A percentile compares a stretch with the other conserved stretches of the same genome.
phyloP scores from a whole-genome alignment of 2,329 filamentous ascomycete genomes.

The Chaetomium olivaceum region DNA sequence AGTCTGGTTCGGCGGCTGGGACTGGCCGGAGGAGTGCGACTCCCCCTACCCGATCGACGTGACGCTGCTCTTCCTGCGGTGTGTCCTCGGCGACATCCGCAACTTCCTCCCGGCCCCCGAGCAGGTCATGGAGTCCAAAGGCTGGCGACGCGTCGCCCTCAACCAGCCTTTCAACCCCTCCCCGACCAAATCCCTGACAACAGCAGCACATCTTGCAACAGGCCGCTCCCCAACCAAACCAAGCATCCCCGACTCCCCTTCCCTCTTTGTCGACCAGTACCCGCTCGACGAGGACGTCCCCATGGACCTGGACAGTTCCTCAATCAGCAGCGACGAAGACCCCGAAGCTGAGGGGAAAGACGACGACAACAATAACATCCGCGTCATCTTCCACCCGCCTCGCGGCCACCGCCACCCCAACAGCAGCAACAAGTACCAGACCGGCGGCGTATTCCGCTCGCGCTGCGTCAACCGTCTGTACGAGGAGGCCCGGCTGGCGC shows the following conservation, averaged over 20 bases:
- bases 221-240: background rate
- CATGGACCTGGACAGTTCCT: conserved; percentile 23
- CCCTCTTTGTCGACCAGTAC: conserved; percentile 25
- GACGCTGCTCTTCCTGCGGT: conserved; percentile 43
- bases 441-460: conserved; percentile 22
- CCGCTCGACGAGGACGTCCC: conserved; percentile 15
- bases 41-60: conserved; percentile 44
- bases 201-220: background rate
- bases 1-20: conserved; percentile 50
- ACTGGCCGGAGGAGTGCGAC: conserved; percentile 26
- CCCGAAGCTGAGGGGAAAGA: conserved; percentile 29
- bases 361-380: conserved; percentile 29
- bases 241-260: conserved; percentile 17
- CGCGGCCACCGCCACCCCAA: conserved; percentile 29
- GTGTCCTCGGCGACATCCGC: conserved; percentile 39
- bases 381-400: conserved; percentile 52
- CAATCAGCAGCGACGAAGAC: conserved; percentile 19
- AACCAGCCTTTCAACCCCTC: background rate
- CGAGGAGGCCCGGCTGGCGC: conserved; percentile 38
- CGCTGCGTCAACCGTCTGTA: conserved; percentile 50
- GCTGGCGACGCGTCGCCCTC: conserved; percentile 43
- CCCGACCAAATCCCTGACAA: background rate
- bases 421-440: background rate
- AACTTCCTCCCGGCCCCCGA: conserved; percentile 41
- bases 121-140: conserved; percentile 35